Percentiles rank a stretch among this genome's conserved stretches.
phyloP scores from a whole-genome alignment of 139 green algal genomes.

The Eudorina sp. region DNA sequence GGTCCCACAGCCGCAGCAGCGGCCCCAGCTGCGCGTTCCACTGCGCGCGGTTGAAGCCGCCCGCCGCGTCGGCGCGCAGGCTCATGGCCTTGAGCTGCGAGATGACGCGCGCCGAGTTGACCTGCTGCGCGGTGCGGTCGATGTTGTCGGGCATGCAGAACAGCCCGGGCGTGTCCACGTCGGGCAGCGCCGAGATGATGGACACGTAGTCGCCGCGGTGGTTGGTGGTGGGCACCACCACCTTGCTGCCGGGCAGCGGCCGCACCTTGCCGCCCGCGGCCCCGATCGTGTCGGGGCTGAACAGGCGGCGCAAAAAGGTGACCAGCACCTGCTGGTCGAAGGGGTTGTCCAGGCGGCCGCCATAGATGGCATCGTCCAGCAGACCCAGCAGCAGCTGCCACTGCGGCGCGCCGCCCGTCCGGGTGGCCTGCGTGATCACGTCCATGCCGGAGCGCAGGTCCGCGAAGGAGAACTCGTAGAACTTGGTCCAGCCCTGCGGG shows the following conservation, averaged over 20 bases:
- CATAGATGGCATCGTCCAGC: constrained; percentile 87
- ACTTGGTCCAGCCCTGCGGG: constrained; percentile 86
- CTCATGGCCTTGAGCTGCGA: constrained; percentile 64
- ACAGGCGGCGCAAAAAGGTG: constrained; percentile 74
- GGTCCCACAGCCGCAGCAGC: constrained; percentile 76
- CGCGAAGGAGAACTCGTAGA: constrained; percentile 88
- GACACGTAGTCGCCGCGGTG: constrained; percentile 57
- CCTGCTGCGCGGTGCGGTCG: constrained; percentile 69
- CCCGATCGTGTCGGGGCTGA: constrained; percentile 64
- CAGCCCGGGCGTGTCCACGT: constrained; percentile 70
- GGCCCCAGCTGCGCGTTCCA: constrained; percentile 75
- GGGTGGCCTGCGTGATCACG: constrained; percentile 66
- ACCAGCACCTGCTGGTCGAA: constrained; percentile 72
- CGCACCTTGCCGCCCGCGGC: constrained; percentile 44
- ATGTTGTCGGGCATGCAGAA: constrained; percentile 87
- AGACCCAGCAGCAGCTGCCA: constrained; percentile 84
- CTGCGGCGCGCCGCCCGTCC: constrained; percentile 28
- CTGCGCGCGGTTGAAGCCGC: constrained; percentile 61
- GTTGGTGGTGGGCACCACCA: constrained; percentile 63
- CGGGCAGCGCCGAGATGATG: constrained; percentile 66
- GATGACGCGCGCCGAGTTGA: constrained; percentile 53
- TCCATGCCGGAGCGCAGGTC: constrained; percentile 81
- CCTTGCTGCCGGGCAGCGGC: constrained; percentile 67
- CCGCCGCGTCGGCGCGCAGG: constrained; percentile 21
- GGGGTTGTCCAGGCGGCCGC: constrained; percentile 80